Evolutionary conservation across 225 moss, liverwort and hornwort genomes (phyloP), one percentile per base, ranked within the genome.

Genomic region (Marchantia polymorpha): DNA sequence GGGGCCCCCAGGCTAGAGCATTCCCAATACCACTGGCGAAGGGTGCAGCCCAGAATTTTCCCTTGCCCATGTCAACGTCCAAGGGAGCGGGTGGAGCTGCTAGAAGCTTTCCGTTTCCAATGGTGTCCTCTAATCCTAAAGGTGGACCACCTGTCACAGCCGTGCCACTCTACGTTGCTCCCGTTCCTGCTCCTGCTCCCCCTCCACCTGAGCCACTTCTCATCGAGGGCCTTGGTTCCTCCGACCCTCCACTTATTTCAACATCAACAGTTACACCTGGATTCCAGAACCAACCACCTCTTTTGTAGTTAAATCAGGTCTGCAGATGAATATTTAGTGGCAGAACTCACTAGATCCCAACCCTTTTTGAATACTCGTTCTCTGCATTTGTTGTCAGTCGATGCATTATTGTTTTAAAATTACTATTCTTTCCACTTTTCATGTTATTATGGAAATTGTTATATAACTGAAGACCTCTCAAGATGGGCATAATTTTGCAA

Each of bases 11-110:
- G 31, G 72, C 81, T 39, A 81, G 76, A 78, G 55, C 83, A 16
- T 87, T 84, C 66, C 86, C 81, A 73, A 81, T 87, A 52, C 81
- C 86, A 4, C 64, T 81, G 79, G 83, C 81, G 59, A 87, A 79
- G 27, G 78, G 75, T 7, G 75, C 79, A 67, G 81, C 77, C 27
- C 56, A 64, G 25, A 39, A 48, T 5, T 84, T 87, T 59, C 87
- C 87, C 14, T 64, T 87, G 64, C 84, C 87, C 12, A 87, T 84
- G 79, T 78, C 86, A 15, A 84, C 83, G 29, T 83, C 86, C 11
- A 79, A 67, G 61, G 76, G 83, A 60, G 75, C 75, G n/a, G 69
- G 73, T 29, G 84, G 85, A 48, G 63, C 46, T 0, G 66, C 78
- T 19, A 53, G 78, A 58, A 25, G 78, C 10, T 79, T 79, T 47